Conservation (phyloP, 305 asterid genomes). For the Salvia sclarea region DNA sequence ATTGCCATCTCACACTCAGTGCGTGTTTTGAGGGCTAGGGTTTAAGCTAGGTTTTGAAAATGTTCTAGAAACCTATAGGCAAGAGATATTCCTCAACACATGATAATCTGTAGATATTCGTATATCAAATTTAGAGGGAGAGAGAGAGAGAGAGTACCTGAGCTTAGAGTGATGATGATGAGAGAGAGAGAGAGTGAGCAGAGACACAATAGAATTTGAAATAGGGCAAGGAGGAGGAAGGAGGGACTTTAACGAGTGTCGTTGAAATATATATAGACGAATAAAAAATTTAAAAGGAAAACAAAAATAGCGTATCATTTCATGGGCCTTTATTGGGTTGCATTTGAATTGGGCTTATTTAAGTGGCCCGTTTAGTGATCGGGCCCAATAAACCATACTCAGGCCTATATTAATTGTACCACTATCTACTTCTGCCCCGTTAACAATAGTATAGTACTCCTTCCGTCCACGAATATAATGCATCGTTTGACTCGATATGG, state of each 20-base stretch:
- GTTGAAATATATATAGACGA: background rate
- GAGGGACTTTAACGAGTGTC: background rate
- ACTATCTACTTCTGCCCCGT: too few species aligned
- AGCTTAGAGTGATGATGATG: slow-evolving; percentile 9
- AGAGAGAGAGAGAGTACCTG: slow-evolving; percentile 23
- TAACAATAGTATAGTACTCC: too few species aligned
- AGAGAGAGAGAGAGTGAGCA: slow-evolving; percentile 13
- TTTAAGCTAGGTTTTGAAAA: slow-evolving; percentile 26
- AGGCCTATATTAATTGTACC: too few species aligned
- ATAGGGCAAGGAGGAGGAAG: slow-evolving; percentile 33
- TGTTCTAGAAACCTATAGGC: background rate
- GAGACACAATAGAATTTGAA: slow-evolving; percentile 35
- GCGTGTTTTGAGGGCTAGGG: slow-evolving; percentile 41
- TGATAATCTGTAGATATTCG: background rate
- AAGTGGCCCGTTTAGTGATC: background rate
- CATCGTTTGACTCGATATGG: too few species aligned
- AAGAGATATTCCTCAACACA: background rate
- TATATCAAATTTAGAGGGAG: slow-evolving; percentile 24
- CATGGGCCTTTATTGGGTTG: slow-evolving; percentile 15
- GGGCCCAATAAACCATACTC: background rate
- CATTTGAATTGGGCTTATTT: too few species aligned
- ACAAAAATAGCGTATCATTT: background rate
- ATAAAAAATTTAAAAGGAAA: background rate
- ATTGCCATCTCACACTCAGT: slow-evolving; percentile 34
- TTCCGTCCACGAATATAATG: too few species aligned